Base-by-base conservation (phyloP, 306 rosid species). In the Cotoneaster glaucophyllus region DNA sequence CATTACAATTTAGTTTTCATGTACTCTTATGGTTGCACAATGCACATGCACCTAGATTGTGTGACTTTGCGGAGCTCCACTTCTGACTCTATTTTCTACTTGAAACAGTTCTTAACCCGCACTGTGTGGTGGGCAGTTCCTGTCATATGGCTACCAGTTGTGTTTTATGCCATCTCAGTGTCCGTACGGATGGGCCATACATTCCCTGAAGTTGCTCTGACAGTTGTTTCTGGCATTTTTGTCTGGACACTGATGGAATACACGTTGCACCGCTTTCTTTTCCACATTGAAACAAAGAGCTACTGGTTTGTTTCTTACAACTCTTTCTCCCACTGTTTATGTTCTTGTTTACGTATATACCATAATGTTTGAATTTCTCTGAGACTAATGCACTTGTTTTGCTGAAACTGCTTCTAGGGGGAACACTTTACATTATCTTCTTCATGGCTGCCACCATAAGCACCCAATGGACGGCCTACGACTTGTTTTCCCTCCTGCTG, bases 111-210 rank as follows among this genome's bases (percentile, higher is more conserved):
- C 86, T 85, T 89, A 79, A 96, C 99, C 8, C 87, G 82, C 86
- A 96, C 97, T 18, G 91, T 80, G 56, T 96, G 99, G 99, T 96
- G 99, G 99, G 98, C 85, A 8, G 57, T 96, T 85, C 99, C 99
- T 53, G 82, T 84, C 62, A 81, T 96, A 74, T 96, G 99, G 99
- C 84, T 92, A 52, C 99, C 99, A 63, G 96, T 96, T 71, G 93
- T 87, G 75, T 85, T 90, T 71, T 92, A 85, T 79, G 67, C 3
- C 76, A 45, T 92, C 79, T 89, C 90, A 78, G 68, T 31, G 78
- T 90, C 98, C 10, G 76, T 82, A 32, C 80, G n/a, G n/a, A 83
- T 79, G 97, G 98, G 99, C 43, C 88, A 79, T 65, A 71, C 91
- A 21, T 73, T 83, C 81, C 86, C 91, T 68, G 81, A 82, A 71